Conservation (phyloP, 306 rosid species). For the Vigna hirtella region DNA sequence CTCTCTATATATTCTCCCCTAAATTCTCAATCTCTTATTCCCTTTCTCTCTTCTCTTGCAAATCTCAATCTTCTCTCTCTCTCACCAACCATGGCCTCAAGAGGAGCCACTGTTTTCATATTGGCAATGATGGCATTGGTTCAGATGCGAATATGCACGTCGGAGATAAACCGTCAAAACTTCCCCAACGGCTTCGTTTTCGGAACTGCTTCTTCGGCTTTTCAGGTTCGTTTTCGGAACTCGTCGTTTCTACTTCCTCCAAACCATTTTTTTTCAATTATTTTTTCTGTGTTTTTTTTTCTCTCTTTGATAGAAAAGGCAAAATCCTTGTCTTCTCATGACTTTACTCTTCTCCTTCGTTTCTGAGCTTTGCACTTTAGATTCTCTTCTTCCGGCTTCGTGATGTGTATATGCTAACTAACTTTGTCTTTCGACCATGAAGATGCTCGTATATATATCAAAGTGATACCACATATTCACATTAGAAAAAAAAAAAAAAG, state of each 20-base stretch:
- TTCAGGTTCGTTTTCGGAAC: conserved; percentile 62
- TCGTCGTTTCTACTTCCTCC: neutral
- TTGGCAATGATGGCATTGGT: conserved; percentile 37
- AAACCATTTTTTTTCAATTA: neutral
- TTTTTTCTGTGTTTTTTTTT: neutral
- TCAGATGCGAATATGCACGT: conserved; percentile 51
- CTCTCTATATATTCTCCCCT: neutral
- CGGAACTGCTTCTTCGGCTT: conserved; percentile 98
- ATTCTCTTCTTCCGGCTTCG: neutral
- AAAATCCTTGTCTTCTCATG: neutral
- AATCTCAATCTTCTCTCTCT: neutral
- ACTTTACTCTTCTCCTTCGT: neutral
- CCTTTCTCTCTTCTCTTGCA: neutral
- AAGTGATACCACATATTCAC: too few relatives aligned
- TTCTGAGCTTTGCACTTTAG: neutral
- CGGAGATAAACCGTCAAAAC: conserved; percentile 59
- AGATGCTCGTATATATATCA: neutral
- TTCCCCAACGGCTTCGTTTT: conserved; percentile 81
- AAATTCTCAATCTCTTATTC: neutral
- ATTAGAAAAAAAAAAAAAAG: too few relatives aligned
- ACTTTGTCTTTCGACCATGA: neutral
- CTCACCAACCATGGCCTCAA: conserved; percentile 43
- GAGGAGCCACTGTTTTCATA: conserved; percentile 44
- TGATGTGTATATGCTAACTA: neutral
- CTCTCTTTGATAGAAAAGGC: neutral